Conservation (phyloP, 2,329 filamentous ascomycete species). For the Chaetomiaceae sp. region DNA sequence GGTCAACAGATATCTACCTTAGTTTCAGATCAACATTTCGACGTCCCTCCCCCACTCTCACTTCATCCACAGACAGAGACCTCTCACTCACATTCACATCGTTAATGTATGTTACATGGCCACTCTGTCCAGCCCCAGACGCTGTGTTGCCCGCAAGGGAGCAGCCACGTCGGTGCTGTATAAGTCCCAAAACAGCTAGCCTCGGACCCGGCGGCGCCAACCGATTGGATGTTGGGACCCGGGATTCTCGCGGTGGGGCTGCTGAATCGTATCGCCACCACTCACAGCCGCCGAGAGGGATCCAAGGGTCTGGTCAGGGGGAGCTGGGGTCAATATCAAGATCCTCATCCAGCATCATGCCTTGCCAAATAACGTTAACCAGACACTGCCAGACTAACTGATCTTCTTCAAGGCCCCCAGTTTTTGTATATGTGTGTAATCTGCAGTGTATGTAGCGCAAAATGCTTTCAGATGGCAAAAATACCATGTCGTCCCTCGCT, state of each 20-base stretch:
- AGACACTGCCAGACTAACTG: too few species aligned
- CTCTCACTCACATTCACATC: too few species aligned
- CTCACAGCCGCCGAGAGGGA: constrained; percentile 1
- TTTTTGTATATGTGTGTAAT: not conserved
- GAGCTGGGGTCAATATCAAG: constrained; percentile 5
- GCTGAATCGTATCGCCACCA: constrained; percentile 21
- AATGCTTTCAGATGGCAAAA: not conserved
- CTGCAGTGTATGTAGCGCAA: too few species aligned
- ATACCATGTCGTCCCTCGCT: not conserved
- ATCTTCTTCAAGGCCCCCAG: not conserved
- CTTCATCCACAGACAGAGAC: too few species aligned
- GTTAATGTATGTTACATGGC: too few species aligned
- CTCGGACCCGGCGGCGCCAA: constrained; percentile 14
- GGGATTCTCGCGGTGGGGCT: constrained; percentile 16
- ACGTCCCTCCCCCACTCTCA: too few species aligned
- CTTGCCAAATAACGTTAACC: too few species aligned
- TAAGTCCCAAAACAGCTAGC: constrained; percentile 19
- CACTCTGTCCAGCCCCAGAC: not conserved
- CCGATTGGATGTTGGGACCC: constrained; percentile 14
- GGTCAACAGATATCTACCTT: too few species aligned
- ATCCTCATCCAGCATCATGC: not conserved
- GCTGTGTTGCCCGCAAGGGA: not conserved
- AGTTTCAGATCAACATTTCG: too few species aligned
- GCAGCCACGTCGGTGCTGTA: constrained; percentile 12
- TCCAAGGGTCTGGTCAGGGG: too few species aligned